phyloP scores from a whole-genome alignment of 2,329 filamentous ascomycete species.

The Hypoxylon sp. region DNA sequence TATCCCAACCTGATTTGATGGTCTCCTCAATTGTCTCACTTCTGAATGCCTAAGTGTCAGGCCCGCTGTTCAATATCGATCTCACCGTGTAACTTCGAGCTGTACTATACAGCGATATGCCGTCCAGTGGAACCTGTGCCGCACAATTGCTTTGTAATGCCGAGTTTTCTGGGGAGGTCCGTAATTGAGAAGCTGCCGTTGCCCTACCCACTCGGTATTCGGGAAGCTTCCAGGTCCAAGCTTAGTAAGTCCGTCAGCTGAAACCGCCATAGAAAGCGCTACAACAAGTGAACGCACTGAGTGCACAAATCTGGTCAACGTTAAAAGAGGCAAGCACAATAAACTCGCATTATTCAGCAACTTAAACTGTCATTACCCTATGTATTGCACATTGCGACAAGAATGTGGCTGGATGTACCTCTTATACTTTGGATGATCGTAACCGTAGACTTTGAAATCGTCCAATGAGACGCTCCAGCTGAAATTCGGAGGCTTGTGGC shows the following conservation, averaged over 20 bases:
- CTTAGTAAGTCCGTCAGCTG: conserved; percentile 3
- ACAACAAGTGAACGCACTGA: neutral
- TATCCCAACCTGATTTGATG: conserved; percentile 2
- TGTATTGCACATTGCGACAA: neutral
- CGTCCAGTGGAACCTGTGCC: neutral
- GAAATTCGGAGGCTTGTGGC: neutral
- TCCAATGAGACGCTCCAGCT: neutral
- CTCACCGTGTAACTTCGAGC: neutral
- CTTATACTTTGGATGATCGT: neutral
- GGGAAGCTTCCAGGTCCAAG: conserved; percentile 10
- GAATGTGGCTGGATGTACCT: neutral
- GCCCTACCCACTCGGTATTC: conserved; percentile 17
- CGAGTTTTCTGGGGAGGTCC: conserved; percentile 2
- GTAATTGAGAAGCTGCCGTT: conserved; percentile 4
- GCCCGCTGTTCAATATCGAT: neutral
- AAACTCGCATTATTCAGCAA: neutral
- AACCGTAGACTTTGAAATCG: neutral
- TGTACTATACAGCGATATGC: neutral
- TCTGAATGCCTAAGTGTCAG: neutral
- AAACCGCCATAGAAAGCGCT: conserved; percentile 4
- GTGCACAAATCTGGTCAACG: neutral
- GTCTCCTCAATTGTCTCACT: neutral
- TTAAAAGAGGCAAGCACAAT: neutral
- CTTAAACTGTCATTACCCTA: neutral
- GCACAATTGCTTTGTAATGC: neutral